Evolutionary conservation across 441 rosid species (phyloP).

Genomic region (Macaranga tanarius): DNA sequence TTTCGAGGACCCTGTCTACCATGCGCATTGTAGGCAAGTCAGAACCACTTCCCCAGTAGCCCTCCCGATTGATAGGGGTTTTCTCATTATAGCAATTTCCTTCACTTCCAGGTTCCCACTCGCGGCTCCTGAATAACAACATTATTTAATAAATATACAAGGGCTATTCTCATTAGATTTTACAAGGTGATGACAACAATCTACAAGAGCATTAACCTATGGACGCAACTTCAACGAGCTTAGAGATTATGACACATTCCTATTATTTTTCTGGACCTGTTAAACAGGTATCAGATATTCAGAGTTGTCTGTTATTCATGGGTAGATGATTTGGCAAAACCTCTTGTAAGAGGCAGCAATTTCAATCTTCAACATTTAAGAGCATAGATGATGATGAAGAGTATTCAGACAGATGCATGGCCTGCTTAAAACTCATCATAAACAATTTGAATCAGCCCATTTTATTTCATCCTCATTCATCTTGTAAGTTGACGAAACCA

Average conservation of each 20-base stretch:
- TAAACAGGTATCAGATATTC: background rate
- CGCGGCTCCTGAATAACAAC: conserved; percentile 63
- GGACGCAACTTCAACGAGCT: background rate
- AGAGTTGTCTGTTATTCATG: background rate
- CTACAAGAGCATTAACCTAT: background rate
- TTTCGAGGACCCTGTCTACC: conserved; percentile 59
- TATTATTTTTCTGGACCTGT: background rate
- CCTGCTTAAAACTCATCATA: background rate
- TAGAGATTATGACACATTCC: background rate
- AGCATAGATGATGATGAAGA: background rate
- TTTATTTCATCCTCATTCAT: background rate
- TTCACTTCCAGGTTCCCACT: conserved; percentile 70
- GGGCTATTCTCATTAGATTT: background rate
- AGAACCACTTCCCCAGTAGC: conserved; percentile 91
- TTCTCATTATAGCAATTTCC: conserved; percentile 84
- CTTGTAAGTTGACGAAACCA: background rate
- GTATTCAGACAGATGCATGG: background rate
- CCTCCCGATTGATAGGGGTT: conserved; percentile 53
- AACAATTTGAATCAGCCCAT: background rate
- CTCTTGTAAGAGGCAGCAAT: background rate
- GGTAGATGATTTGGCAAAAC: background rate
- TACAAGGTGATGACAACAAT: conserved; percentile 2
- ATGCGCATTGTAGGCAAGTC: conserved; percentile 74
- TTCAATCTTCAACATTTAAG: too few relatives aligned
- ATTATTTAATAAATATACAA: conserved; percentile 2